Percentiles rank a stretch among this genome's conserved stretches.
phyloP scores from a whole-genome alignment of 1,139 yeast species.

The Scheffersomyces illinoinensis region DNA sequence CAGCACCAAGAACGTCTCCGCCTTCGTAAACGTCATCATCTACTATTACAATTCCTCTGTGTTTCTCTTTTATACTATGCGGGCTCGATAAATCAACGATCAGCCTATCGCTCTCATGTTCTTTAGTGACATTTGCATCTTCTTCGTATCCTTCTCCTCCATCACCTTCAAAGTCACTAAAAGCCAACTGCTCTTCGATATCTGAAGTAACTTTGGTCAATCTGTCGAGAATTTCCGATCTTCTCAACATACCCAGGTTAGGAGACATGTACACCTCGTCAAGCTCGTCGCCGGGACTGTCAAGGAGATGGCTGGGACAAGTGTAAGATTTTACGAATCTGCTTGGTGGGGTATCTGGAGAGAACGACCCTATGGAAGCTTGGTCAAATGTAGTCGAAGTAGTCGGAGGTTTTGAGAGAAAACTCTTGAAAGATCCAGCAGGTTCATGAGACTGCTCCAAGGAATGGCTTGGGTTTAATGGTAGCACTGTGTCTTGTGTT shows the following conservation, averaged over 20 bases:
- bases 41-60: background rate
- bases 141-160: slow-evolving; percentile 12
- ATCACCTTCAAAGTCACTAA: slow-evolving; percentile 16
- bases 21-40: background rate
- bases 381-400: slow-evolving; percentile 12
- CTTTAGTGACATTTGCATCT: background rate
- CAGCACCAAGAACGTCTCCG: background rate
- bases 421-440: background rate
- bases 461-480: background rate
- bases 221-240: slow-evolving; percentile 42
- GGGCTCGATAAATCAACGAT: background rate
- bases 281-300: slow-evolving; percentile 4
- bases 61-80: background rate
- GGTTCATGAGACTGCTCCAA: background rate
- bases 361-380: slow-evolving; percentile 34
- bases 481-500: background rate
- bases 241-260: slow-evolving; percentile 17
- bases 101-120: background rate
- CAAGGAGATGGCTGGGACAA: background rate
- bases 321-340: background rate
- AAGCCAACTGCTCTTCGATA: slow-evolving; percentile 32
- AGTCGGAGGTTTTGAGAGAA: slow-evolving; percentile 5
- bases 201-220: slow-evolving; percentile 44
- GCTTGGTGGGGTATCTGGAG: slow-evolving; percentile 38
- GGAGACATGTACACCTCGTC: slow-evolving; percentile 3